phyloP scores from a whole-genome alignment of 1,284 basidiomycete genomes.

The Moesziomyces antarcticus region DNA sequence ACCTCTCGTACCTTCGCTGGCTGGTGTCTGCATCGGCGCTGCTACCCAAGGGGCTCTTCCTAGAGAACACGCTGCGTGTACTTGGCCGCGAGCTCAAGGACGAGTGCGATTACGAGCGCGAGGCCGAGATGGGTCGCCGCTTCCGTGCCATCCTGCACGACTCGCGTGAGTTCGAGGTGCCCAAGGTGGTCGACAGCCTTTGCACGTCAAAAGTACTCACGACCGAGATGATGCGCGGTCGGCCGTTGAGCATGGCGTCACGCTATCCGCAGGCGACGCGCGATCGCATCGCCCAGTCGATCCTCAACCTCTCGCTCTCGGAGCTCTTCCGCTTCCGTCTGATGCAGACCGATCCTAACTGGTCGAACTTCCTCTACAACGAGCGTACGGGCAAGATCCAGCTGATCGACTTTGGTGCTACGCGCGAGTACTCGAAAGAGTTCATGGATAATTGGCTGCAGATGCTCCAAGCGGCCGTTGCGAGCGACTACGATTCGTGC shows the following conservation, averaged over 20 bases:
- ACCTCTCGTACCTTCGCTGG: constrained; percentile 86
- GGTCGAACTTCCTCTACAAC: constrained; percentile 96
- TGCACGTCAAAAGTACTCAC: constrained; percentile 86
- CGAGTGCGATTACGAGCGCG: constrained; percentile 92
- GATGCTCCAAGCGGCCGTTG: constrained; percentile 81
- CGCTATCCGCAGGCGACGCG: constrained; percentile 76
- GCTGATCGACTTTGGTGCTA: constrained; percentile 96
- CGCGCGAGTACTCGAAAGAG: constrained; percentile 82
- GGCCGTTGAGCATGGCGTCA: constrained; percentile 78
- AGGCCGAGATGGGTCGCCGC: constrained; percentile 78
- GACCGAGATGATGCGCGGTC: constrained; percentile 86
- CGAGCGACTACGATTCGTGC: constrained; percentile 78
- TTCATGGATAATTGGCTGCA: constrained; percentile 91
- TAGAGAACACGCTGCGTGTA: constrained; percentile 80
- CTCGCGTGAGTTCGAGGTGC: constrained; percentile 78
- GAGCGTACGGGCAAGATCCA: constrained; percentile 73
- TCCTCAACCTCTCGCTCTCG: constrained; percentile 86
- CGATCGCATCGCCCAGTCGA: constrained; percentile 84
- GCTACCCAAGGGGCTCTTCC: constrained; percentile 86
- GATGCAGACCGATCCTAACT: constrained; percentile 99
- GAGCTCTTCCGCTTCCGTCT: constrained; percentile 90
- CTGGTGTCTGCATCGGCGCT: constrained; percentile 82
- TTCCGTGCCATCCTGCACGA: constrained; percentile 71
- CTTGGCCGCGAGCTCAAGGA: constrained; percentile 92
- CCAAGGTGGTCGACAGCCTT: constrained; percentile 80